Percentiles rank a stretch among this genome's conserved stretches.
Conservation (phyloP, 2,329 filamentous ascomycete genomes). For the Rutstroemia sp. region DNA sequence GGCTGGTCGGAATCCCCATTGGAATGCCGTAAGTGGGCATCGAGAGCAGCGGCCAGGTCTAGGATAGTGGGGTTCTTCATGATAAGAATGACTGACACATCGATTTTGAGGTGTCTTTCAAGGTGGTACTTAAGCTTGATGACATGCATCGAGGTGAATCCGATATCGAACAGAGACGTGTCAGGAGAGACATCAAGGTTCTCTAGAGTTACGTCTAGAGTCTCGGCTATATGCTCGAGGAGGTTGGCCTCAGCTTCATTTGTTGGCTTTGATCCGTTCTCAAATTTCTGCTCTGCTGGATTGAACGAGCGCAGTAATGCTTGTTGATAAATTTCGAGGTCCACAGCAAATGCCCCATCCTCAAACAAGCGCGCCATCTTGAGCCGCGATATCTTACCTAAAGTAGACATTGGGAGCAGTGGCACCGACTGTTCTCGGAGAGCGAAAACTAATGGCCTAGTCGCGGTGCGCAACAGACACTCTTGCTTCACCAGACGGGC, state of each 20-base stretch:
- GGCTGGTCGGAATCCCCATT: no score
- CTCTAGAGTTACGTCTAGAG: constrained; percentile 3
- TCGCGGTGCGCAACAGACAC: constrained; percentile 11
- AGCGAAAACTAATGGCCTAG: constrained; percentile 21
- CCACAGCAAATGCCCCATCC: no score
- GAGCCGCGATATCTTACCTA: constrained; percentile 35
- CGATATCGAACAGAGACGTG: constrained; percentile 26
- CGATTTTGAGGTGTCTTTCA: not conserved
- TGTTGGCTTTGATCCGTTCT: no score
- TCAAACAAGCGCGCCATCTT: no score
- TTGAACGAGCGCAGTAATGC: no score
- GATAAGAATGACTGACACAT: constrained; percentile 26
- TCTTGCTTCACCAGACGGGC: constrained; percentile 12
- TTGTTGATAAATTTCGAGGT: no score
- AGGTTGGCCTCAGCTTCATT: constrained; percentile 12
- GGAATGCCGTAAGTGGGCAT: not conserved
- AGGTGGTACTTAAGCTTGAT: not conserved
- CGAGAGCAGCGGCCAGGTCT: constrained; percentile 23
- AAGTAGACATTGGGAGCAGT: constrained; percentile 29
- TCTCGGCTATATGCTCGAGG: constrained; percentile 12
- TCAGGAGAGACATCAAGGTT: constrained; percentile 15
- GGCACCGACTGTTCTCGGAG: constrained; percentile 16
- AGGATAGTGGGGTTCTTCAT: constrained; percentile 25
- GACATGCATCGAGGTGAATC: constrained; percentile 18
- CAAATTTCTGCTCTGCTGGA: no score